Percentiles rank a stretch among this genome's conserved stretches.
Evolutionary conservation across 2,329 filamentous ascomycete genomes (phyloP).

Genomic region (Huntiella bhutanensis): DNA sequence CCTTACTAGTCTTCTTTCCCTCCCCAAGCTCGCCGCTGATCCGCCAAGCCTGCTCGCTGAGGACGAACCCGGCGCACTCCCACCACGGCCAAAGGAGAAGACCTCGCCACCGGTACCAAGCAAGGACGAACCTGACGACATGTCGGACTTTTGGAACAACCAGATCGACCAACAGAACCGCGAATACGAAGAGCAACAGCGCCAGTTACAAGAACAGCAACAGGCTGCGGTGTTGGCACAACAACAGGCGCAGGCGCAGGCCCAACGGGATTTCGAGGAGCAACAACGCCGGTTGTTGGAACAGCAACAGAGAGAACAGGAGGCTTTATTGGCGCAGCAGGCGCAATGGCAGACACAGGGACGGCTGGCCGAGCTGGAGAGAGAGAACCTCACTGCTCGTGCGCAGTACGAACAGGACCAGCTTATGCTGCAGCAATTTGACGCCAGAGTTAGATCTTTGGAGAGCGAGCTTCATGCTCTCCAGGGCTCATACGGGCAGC

Average conservation of each 20-base stretch:
- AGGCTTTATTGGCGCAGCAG: slow-evolving; percentile 74
- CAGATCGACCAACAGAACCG: slow-evolving; percentile 81
- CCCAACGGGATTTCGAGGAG: slow-evolving; percentile 89
- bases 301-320: slow-evolving; percentile 77
- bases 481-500: slow-evolving; percentile 65
- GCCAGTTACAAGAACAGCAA: slow-evolving; percentile 70
- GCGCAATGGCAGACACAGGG: slow-evolving; percentile 88
- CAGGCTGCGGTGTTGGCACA: slow-evolving; percentile 65
- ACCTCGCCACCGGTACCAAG: slow-evolving; percentile 48
- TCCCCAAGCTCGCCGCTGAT: slow-evolving; percentile 87
- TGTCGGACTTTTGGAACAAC: slow-evolving; percentile 94
- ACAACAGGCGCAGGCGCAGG: slow-evolving; percentile 63
- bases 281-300: slow-evolving; percentile 76
- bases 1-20: slow-evolving; percentile 84
- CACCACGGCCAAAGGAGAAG: slow-evolving; percentile 55
- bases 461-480: slow-evolving; percentile 74
- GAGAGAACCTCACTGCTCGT: slow-evolving; percentile 81
- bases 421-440: slow-evolving; percentile 91
- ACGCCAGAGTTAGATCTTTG: slow-evolving; percentile 79
- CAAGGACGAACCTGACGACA: slow-evolving; percentile 66
- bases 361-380: slow-evolving; percentile 84
- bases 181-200: slow-evolving; percentile 88
- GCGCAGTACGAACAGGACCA: slow-evolving; percentile 96
- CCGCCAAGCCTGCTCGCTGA: slow-evolving; percentile 76
- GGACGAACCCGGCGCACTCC: slow-evolving; percentile 68